These are phyloP conservation scores for Paracorniculantispora psalliotae DNA, from an alignment of 2,329 filamentous ascomycete genomes.

Conservation along the genomic window DNA sequence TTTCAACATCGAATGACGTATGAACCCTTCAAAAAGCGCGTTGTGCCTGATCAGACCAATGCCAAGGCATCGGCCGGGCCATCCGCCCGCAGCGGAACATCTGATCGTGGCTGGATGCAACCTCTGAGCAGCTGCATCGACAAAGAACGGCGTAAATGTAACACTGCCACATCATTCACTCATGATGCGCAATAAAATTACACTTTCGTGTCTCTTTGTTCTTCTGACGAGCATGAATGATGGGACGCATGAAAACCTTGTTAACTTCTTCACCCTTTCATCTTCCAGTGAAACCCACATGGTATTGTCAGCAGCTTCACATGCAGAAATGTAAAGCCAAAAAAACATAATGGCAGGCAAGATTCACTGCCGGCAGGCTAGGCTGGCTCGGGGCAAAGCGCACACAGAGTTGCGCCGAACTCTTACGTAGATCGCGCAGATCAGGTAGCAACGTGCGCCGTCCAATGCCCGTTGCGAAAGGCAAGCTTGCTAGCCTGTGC, in stretches of 20 bases:
- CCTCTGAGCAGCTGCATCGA: background rate
- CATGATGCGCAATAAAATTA: background rate
- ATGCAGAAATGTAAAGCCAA: background rate
- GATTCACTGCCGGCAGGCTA: too few species aligned
- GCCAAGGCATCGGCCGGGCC: background rate
- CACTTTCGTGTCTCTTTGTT: background rate
- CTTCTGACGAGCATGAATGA: background rate
- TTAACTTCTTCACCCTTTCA: background rate
- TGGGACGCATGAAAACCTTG: background rate
- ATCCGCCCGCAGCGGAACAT: background rate
- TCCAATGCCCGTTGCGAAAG: background rate
- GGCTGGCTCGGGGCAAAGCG: too few species aligned
- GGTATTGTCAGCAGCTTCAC: background rate
- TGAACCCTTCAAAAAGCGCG: too few species aligned
- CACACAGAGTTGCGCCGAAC: background rate
- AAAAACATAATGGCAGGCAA: background rate
- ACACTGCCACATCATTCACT: background rate
- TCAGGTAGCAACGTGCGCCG: background rate
- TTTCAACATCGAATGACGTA: too few species aligned
- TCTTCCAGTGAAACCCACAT: background rate
- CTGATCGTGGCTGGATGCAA: background rate
- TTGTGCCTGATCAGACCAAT: too few species aligned
- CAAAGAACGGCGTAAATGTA: background rate
- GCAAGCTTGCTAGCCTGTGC: background rate
- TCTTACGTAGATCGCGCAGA: constrained; percentile 2